Evolutionary conservation across 345 rosid genomes (phyloP).

Genomic region (Bruguiera gymnorhiza): DNA sequence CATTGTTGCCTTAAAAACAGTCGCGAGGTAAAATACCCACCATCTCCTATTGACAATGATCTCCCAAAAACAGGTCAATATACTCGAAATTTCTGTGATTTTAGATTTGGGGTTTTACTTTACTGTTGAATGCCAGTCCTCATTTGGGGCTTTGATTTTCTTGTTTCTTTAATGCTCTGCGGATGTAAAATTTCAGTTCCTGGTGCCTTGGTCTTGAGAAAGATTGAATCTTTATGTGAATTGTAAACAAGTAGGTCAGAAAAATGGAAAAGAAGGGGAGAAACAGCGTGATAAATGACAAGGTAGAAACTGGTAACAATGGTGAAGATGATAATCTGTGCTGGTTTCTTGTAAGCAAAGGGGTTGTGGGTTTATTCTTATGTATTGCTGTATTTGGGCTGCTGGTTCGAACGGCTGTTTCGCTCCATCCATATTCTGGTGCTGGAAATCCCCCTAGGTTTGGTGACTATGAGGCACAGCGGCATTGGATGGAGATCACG

Average conservation of each 20-base stretch:
- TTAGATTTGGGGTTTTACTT: too few relatives aligned
- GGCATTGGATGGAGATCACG: constrained; percentile 99
- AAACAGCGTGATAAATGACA: constrained; percentile 12
- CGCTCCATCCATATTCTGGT: constrained; percentile 81
- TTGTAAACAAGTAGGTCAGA: background rate
- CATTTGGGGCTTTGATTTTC: background rate
- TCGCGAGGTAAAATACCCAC: too few relatives aligned
- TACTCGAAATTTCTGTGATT: too few relatives aligned
- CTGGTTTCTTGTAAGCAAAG: constrained; percentile 45
- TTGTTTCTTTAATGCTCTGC: background rate
- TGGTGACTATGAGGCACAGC: constrained; percentile 93
- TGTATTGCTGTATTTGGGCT: constrained; percentile 62
- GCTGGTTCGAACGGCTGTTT: constrained; percentile 60
- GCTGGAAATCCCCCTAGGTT: constrained; percentile 73
- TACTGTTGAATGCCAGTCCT: too few relatives aligned
- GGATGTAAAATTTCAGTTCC: background rate
- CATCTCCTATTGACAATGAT: too few relatives aligned
- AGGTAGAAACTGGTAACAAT: constrained; percentile 7
- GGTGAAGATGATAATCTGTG: constrained; percentile 24
- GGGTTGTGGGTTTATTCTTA: constrained; percentile 41
- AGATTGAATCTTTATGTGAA: constrained; percentile 7
- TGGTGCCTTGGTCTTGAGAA: background rate
- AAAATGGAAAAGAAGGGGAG: constrained; percentile 29
- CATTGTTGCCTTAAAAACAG: too few relatives aligned
- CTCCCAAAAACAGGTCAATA: too few relatives aligned